A percentile compares a stretch with the other conserved stretches of the same genome.
Evolutionary conservation across 345 rosid species (phyloP).

Genomic region (Arabidopsis thaliana): DNA sequence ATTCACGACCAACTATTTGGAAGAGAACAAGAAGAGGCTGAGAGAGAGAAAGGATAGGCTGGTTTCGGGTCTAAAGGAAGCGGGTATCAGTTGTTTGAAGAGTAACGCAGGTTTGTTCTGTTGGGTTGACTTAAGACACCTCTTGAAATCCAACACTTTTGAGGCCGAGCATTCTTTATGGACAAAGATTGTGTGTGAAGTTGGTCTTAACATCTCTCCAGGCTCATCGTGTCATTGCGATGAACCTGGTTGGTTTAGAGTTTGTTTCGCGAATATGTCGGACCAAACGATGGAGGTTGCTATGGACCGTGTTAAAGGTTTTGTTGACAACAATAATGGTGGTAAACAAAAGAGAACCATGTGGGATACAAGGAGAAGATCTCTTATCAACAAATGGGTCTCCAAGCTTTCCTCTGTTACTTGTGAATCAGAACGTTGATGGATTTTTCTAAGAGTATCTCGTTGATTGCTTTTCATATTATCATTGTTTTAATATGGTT

Average conservation of each 20-base stretch:
- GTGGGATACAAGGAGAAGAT: constrained; percentile 48
- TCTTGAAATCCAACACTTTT: constrained; percentile 59
- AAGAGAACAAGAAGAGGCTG: constrained; percentile 65
- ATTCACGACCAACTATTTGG: constrained; percentile 60
- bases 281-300: constrained; percentile 56
- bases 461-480: constrained; percentile 13
- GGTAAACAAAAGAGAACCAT: constrained; percentile 37
- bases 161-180: constrained; percentile 74
- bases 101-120: constrained; percentile 86
- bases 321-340: constrained; percentile 34
- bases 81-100: constrained; percentile 63
- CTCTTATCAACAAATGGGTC: constrained; percentile 50
- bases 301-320: constrained; percentile 54
- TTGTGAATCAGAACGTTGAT: constrained; percentile 48
- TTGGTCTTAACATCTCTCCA: constrained; percentile 76
- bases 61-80: constrained; percentile 59
- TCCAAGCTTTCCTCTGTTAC: constrained; percentile 45
- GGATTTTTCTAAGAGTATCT: not conserved
- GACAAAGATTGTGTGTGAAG: constrained; percentile 65
- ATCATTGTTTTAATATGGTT: constrained; percentile 13
- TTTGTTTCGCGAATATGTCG: constrained; percentile 79
- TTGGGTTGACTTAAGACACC: constrained; percentile 83
- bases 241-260: constrained; percentile 91
- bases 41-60: constrained; percentile 56
- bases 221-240: constrained; percentile 85